Conservation (phyloP, 108 stramenopile genomes). For the Fragilariopsis cylindrus region DNA sequence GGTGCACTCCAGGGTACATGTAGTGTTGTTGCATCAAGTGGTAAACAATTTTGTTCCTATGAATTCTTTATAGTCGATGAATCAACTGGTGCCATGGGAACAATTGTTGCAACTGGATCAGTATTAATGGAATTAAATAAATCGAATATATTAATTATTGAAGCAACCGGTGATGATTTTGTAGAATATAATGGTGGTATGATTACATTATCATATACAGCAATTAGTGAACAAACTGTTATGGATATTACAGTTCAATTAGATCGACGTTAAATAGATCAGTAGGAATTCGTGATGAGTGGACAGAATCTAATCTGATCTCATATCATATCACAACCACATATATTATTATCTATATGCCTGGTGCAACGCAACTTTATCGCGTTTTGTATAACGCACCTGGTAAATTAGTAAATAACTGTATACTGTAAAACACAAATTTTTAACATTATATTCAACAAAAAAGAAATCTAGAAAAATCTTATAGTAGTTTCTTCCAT, state of each 20-base stretch:
- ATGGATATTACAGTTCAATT: not conserved
- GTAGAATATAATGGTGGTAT: constrained; percentile 5
- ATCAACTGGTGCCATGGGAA: not conserved
- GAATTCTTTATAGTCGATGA: constrained; percentile 6
- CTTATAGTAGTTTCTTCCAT: too few species aligned
- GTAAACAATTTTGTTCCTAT: constrained; percentile 8
- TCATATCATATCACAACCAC: too few species aligned
- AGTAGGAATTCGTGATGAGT: too few species aligned
- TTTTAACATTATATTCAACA: too few species aligned
- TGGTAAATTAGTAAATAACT: too few species aligned
- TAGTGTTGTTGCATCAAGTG: not conserved
- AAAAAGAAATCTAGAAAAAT: too few species aligned
- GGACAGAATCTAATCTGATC: too few species aligned
- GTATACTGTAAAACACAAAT: too few species aligned
- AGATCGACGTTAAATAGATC: too few species aligned
- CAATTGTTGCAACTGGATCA: constrained; percentile 8
- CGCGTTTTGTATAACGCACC: too few species aligned
- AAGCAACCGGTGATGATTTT: constrained; percentile 19
- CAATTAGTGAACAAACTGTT: not conserved
- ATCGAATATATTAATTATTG: constrained; percentile 9
- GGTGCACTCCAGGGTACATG: constrained; percentile 14
- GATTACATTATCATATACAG: constrained; percentile 5
- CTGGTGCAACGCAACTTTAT: too few species aligned
- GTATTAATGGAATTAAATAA: not conserved
- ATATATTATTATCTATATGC: too few species aligned